Conservation (phyloP, 1,284 basidiomycete genomes). For the Ganoderma boninense region DNA sequence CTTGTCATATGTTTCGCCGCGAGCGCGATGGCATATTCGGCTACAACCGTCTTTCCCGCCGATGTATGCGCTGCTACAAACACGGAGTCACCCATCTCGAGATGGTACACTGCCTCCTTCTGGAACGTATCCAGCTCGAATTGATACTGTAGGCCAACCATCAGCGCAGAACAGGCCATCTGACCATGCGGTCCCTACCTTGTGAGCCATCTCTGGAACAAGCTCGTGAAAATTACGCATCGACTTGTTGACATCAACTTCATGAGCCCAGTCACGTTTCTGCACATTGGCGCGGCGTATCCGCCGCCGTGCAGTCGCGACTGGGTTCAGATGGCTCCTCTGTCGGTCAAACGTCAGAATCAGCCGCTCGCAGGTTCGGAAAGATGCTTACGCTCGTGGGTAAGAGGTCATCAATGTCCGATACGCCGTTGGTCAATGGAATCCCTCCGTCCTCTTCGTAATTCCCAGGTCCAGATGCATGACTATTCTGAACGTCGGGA, state of each 20-base stretch:
- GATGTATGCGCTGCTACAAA: conserved; percentile 99
- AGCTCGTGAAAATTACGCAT: conserved; percentile 90
- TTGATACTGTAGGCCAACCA: conserved; percentile 66
- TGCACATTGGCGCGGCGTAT: conserved; percentile 55
- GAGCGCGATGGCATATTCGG: conserved; percentile 97
- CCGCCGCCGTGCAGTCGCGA: conserved; percentile 49
- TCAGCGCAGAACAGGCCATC: conserved; percentile 16
- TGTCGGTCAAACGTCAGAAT: conserved; percentile 16
- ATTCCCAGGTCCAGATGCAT: neutral
- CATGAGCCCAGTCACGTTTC: conserved; percentile 98
- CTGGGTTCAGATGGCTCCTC: conserved; percentile 63
- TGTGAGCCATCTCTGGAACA: conserved; percentile 91
- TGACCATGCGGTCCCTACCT: conserved; percentile 51
- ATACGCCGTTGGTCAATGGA: conserved; percentile 33
- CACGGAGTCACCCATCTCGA: conserved; percentile 97
- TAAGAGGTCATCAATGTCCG: conserved; percentile 84
- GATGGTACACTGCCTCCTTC: conserved; percentile 97
- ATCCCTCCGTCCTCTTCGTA: conserved; percentile 20
- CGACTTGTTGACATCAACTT: conserved; percentile 92
- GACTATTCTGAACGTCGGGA: neutral
- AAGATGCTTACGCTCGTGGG: conserved; percentile 75
- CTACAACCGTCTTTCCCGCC: conserved; percentile 99
- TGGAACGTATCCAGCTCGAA: conserved; percentile 93
- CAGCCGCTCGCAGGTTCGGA: neutral
- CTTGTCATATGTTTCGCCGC: conserved; percentile 99